Percentiles rank a stretch among this genome's conserved stretches.
Conservation (phyloP, 2,329 filamentous ascomycete species). For the Alternaria sp. region DNA sequence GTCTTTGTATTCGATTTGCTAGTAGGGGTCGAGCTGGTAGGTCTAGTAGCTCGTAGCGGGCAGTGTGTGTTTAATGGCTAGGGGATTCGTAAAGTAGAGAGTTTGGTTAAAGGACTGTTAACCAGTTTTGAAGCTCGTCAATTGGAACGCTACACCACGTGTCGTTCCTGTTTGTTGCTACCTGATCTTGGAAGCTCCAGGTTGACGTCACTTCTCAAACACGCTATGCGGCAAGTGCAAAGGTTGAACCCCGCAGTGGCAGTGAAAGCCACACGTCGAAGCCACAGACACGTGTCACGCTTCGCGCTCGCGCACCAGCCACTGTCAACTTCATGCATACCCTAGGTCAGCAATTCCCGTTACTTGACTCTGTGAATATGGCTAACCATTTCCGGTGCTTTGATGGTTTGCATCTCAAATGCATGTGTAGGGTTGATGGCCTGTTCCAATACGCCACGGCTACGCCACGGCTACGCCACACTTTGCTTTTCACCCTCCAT, state of each 20-base stretch:
- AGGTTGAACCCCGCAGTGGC: slow-evolving; percentile 3
- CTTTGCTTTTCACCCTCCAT: background rate
- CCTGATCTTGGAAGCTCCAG: slow-evolving; percentile 2
- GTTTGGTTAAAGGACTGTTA: background rate
- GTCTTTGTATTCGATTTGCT: background rate
- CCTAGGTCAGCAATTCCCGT: slow-evolving; percentile 1
- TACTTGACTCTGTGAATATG: background rate
- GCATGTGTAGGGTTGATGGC: background rate
- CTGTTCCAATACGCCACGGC: background rate
- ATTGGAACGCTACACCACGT: background rate
- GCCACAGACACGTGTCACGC: slow-evolving; percentile 5
- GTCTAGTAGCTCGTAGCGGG: background rate
- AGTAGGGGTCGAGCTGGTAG: background rate
- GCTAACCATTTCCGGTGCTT: background rate
- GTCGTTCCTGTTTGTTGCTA: slow-evolving; percentile 1
- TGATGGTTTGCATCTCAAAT: slow-evolving; percentile 20
- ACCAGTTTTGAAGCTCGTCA: slow-evolving; percentile 1
- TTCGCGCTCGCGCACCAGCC: background rate
- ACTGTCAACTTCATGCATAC: background rate
- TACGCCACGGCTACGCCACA: background rate
- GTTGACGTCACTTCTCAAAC: slow-evolving; percentile 4
- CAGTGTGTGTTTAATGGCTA: background rate
- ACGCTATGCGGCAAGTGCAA: background rate
- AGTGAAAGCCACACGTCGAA: slow-evolving; percentile 1
- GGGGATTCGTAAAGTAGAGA: background rate